phyloP scores from a whole-genome alignment of 2,329 filamentous ascomycete genomes.

The Pseudopithomyces chartarum region DNA sequence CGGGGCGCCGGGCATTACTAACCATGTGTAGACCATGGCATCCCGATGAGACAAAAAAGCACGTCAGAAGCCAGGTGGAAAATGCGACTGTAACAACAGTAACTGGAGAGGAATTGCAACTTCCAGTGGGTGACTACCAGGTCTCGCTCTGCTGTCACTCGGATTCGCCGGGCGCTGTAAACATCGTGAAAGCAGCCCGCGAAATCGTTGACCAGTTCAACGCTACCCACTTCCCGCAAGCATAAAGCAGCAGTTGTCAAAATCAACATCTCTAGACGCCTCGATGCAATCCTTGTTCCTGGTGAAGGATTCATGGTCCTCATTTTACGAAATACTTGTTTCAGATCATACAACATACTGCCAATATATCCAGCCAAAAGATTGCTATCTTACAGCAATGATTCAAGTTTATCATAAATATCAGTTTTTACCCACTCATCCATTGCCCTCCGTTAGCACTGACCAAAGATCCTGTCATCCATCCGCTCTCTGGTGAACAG shows the following conservation, averaged over 20 bases:
- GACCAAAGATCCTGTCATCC: neutral
- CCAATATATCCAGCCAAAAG: too few relatives aligned
- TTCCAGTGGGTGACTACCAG: constrained; percentile 49
- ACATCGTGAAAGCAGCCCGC: constrained; percentile 51
- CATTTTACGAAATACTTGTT: too few relatives aligned
- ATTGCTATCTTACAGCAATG: too few relatives aligned
- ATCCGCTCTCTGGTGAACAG: neutral
- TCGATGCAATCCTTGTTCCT: too few relatives aligned
- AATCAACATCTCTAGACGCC: neutral
- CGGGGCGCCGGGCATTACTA: neutral
- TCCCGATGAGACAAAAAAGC: constrained; percentile 47
- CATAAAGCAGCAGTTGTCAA: neutral
- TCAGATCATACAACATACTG: too few relatives aligned
- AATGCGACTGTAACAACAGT: constrained; percentile 48
- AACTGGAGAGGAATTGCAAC: constrained; percentile 47
- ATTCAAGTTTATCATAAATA: too few relatives aligned
- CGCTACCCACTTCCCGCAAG: constrained; percentile 19
- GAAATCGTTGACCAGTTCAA: constrained; percentile 51
- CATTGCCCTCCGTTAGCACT: neutral
- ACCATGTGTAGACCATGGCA: constrained; percentile 44
- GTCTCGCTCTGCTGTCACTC: constrained; percentile 53
- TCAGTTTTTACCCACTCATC: neutral
- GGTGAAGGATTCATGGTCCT: too few relatives aligned
- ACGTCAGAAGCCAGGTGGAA: constrained; percentile 49
- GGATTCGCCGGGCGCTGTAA: constrained; percentile 50